Percentiles rank a stretch among this genome's conserved stretches.
Conservation (phyloP, 805 yeast species). For the Suhomyces sp. region DNA sequence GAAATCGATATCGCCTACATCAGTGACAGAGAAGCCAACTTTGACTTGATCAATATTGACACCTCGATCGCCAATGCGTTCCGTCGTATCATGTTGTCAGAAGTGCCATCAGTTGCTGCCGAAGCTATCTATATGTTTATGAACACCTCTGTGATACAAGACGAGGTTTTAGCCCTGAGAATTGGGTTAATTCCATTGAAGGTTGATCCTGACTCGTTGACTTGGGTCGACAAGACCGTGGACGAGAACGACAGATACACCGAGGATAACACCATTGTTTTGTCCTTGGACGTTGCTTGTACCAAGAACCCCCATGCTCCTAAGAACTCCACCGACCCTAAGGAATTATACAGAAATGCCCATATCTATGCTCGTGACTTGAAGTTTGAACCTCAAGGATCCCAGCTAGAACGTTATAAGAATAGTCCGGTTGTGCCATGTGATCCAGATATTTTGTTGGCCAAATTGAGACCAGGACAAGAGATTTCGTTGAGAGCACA, state of each 20-base stretch:
- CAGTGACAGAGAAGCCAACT: conserved; percentile 72
- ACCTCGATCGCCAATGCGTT: conserved; percentile 95
- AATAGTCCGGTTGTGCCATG: conserved; percentile 67
- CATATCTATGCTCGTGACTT: conserved; percentile 87
- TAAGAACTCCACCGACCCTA: conserved; percentile 74
- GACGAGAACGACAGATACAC: conserved; percentile 70
- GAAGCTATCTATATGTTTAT: conserved; percentile 88
- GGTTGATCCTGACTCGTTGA: conserved; percentile 84
- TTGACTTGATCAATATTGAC: conserved; percentile 83
- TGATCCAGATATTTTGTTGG: conserved; percentile 86
- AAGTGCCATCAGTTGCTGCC: conserved; percentile 94
- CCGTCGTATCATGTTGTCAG: conserved; percentile 94
- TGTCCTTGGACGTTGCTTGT: conserved; percentile 79
- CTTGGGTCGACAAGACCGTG: conserved; percentile 71
- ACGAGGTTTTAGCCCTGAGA: conserved; percentile 94
- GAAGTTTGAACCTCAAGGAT: conserved; percentile 88
- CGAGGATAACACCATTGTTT: conserved; percentile 85
- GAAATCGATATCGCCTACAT: conserved; percentile 66
- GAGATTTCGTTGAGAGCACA: conserved; percentile 89
- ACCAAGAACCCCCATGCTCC: conserved; percentile 84
- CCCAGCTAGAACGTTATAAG: conserved; percentile 71
- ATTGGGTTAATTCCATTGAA: conserved; percentile 89
- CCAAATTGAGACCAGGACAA: conserved; percentile 95
- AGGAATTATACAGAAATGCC: conserved; percentile 77
- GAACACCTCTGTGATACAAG: conserved; percentile 96